Evolutionary conservation across 2,329 filamentous ascomycete species (phyloP).

Genomic region (Cladophialophora bantiana): DNA sequence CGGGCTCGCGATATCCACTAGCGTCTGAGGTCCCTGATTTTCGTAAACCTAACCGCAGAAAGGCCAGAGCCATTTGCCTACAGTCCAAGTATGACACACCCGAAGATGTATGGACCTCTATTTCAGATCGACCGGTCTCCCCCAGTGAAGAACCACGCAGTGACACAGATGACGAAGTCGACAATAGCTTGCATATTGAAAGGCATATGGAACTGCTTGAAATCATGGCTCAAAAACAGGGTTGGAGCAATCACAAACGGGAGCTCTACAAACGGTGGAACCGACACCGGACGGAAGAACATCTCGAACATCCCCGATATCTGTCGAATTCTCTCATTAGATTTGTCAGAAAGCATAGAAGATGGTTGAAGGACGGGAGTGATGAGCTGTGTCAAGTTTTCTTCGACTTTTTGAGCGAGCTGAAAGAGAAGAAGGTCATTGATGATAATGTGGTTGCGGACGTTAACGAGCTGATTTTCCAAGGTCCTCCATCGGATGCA

Average conservation of each 20-base stretch:
- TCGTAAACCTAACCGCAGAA: conserved; percentile 31
- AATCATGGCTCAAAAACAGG: conserved; percentile 24
- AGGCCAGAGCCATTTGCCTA: conserved; percentile 28
- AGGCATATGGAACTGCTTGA: conserved; percentile 39
- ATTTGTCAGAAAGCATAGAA: conserved; percentile 38
- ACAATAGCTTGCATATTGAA: conserved; percentile 37
- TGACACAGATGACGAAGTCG: conserved; percentile 41
- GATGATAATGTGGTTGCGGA: conserved; percentile 32
- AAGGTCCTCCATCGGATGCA: not conserved
- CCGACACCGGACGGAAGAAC: conserved; percentile 39
- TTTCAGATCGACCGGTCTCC: conserved; percentile 37
- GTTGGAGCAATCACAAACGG: conserved; percentile 33
- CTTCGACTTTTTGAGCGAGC: conserved; percentile 29
- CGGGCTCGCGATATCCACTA: conserved; percentile 23
- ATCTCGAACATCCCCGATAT: conserved; percentile 36
- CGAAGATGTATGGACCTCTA: conserved; percentile 35
- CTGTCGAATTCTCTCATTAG: conserved; percentile 40
- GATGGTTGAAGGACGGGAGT: conserved; percentile 32
- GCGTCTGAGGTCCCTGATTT: conserved; percentile 35
- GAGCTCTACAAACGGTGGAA: conserved; percentile 38
- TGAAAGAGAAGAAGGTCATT: conserved; percentile 35
- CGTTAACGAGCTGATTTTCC: conserved; percentile 33
- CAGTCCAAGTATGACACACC: conserved; percentile 17
- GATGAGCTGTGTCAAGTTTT: conserved; percentile 30
- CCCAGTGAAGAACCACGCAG: conserved; percentile 35